Percentiles rank a stretch among this genome's conserved stretches.
These are phyloP conservation scores for Calonectria multiphialidica DNA, from an alignment of 2,329 filamentous ascomycete species.

Conservation along the genomic window DNA sequence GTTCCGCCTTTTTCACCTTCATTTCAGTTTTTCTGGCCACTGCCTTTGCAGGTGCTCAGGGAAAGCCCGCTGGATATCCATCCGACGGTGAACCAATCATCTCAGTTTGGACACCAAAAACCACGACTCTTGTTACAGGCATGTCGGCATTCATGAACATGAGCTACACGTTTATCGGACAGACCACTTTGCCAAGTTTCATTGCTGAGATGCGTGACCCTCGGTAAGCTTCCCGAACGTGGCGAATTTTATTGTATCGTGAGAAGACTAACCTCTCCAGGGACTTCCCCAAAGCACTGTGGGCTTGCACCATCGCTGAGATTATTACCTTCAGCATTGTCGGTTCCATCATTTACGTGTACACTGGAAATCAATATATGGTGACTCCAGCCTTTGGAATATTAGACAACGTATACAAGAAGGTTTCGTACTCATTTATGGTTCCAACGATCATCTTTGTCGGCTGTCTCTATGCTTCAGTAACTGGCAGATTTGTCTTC, in stretches of 20 bases:
- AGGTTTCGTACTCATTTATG: slow-evolving; percentile 94
- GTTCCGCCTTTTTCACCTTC: slow-evolving; percentile 90
- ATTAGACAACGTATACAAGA: slow-evolving; percentile 83
- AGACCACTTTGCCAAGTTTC: slow-evolving; percentile 94
- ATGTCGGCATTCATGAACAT: slow-evolving; percentile 96
- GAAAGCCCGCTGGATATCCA: slow-evolving; percentile 77
- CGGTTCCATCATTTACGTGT: slow-evolving; percentile 84
- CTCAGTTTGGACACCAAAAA: slow-evolving; percentile 73
- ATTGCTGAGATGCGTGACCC: slow-evolving; percentile 91
- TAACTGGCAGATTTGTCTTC: slow-evolving; percentile 91
- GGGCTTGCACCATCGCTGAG: slow-evolving; percentile 90
- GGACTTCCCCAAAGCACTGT: slow-evolving; percentile 94
- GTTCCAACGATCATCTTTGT: slow-evolving; percentile 94
- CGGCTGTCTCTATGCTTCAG: slow-evolving; percentile 90
- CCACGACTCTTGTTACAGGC: slow-evolving; percentile 84
- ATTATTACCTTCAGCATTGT: slow-evolving; percentile 88
- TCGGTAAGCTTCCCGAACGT: slow-evolving; percentile 44
- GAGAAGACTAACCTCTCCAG: slow-evolving; percentile 52
- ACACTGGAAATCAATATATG: slow-evolving; percentile 90
- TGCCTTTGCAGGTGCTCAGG: slow-evolving; percentile 83
- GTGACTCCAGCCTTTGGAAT: slow-evolving; percentile 90
- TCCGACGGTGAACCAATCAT: slow-evolving; percentile 75
- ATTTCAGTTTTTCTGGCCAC: slow-evolving; percentile 87
- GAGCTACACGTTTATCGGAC: slow-evolving; percentile 95
- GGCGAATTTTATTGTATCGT: neutral